phyloP scores from a whole-genome alignment of 345 rosid genomes.

The Erodium maritimum region DNA sequence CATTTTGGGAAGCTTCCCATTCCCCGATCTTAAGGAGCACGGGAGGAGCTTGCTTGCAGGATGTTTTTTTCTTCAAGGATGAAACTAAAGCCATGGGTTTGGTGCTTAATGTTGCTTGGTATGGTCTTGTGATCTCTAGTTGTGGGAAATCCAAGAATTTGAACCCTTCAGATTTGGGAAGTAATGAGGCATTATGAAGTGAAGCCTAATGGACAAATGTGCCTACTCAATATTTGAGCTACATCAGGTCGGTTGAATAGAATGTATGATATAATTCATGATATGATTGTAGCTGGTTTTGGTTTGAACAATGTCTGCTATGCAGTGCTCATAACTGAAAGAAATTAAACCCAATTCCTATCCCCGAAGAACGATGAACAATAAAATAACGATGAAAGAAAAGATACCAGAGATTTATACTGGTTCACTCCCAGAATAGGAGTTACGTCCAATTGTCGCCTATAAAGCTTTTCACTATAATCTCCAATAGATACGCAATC shows the following conservation, averaged over 20 bases:
- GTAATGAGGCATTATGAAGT: constrained; percentile 88
- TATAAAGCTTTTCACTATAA: too few species aligned
- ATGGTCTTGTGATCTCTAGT: constrained; percentile 71
- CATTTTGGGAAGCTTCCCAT: constrained; percentile 60
- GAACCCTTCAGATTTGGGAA: constrained; percentile 71
- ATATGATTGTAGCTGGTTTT: constrained; percentile 95
- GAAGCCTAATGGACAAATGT: constrained; percentile 86
- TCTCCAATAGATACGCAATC: too few species aligned
- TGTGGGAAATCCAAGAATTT: constrained; percentile 86
- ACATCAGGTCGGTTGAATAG: constrained; percentile 71
- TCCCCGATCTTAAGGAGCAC: constrained; percentile 71
- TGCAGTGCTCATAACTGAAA: constrained; percentile 86
- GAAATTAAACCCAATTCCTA: too few species aligned
- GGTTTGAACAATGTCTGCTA: constrained; percentile 91
- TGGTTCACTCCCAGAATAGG: too few species aligned
- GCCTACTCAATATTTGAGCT: constrained; percentile 88
- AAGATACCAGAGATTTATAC: too few species aligned
- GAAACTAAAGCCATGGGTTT: constrained; percentile 84
- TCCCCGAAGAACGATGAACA: too few species aligned
- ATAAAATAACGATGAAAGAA: too few species aligned
- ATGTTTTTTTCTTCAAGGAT: constrained; percentile 71
- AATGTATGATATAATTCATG: constrained; percentile 88
- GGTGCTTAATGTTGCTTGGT: constrained; percentile 72
- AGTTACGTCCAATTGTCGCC: too few species aligned
- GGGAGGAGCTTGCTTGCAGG: constrained; percentile 79